These are phyloP conservation scores for Inosperma sp. DNA, from an alignment of 768 basidiomycete genomes.

Conservation along the genomic window DNA sequence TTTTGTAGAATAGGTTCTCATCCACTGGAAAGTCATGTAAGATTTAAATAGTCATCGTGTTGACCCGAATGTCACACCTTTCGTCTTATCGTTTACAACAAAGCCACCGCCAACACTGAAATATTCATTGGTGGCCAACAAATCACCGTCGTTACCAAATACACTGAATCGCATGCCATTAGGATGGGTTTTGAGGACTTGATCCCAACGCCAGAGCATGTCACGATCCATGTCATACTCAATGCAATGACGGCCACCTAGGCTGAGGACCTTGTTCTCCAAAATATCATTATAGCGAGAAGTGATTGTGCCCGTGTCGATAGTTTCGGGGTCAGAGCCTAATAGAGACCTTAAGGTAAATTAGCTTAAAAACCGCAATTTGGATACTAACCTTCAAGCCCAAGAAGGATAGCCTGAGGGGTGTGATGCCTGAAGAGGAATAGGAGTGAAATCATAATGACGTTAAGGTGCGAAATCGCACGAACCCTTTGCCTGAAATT, in stretches of 20 bases:
- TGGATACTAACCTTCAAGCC: conserved; percentile 54
- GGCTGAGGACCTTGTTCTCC: conserved; percentile 56
- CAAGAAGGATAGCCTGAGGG: conserved; percentile 80
- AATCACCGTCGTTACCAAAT: conserved; percentile 74
- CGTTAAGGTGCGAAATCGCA: conserved; percentile 7
- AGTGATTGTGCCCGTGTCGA: conserved; percentile 81
- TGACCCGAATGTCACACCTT: conserved; percentile 50
- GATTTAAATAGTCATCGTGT: conserved; percentile 3
- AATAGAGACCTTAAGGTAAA: too few relatives aligned
- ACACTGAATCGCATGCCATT: conserved; percentile 93
- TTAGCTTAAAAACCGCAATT: too few relatives aligned
- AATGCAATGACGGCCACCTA: conserved; percentile 74
- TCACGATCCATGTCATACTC: conserved; percentile 84
- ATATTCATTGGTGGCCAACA: conserved; percentile 93
- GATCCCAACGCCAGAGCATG: conserved; percentile 90
- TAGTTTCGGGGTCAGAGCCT: conserved; percentile 90
- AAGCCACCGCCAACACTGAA: conserved; percentile 94
- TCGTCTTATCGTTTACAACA: conserved; percentile 92
- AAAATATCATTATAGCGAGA: conserved; percentile 70
- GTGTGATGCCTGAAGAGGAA: conserved; percentile 63
- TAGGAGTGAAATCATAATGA: neutral
- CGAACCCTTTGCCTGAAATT: conserved; percentile 68
- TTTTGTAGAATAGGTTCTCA: conserved; percentile 93
- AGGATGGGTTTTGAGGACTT: conserved; percentile 83
- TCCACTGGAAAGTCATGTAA: conserved; percentile 54